Conservation (phyloP, 768 basidiomycete genomes). For the Termitomyces sp. region DNA sequence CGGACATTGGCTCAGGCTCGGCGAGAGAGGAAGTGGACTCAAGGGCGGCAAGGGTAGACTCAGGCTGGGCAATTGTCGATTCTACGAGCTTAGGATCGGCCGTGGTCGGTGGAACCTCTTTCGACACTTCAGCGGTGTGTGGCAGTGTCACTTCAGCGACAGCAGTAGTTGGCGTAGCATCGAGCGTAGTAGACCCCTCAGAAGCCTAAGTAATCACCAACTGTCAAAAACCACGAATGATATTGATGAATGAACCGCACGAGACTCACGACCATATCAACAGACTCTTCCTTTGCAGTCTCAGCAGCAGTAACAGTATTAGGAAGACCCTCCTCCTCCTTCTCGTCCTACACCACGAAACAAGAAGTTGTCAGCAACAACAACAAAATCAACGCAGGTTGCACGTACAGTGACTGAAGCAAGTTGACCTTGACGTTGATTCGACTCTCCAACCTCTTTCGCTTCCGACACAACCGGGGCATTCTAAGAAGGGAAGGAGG, state of each 20-base stretch:
- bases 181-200: not conserved
- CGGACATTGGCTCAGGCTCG: not conserved
- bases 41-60: not conserved
- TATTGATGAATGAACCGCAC: not conserved
- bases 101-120: not conserved
- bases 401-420: not conserved
- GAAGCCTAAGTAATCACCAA: not conserved
- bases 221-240: not conserved
- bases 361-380: too few relatives aligned
- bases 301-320: not conserved
- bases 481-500: not conserved
- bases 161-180: not conserved
- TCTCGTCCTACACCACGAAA: constrained; percentile 1
- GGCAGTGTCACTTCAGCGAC: not conserved
- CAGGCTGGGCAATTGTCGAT: not conserved
- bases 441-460: not conserved
- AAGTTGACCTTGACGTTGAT: not conserved
- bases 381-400: too few relatives aligned
- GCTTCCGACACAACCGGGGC: not conserved
- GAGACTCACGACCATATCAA: constrained; percentile 4
- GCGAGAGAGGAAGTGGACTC: not conserved
- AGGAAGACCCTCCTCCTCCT: not conserved
- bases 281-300: not conserved
- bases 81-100: not conserved
- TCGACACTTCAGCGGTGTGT: not conserved